phyloP scores from a whole-genome alignment of 805 yeast species.

The Candida tibetensis region DNA sequence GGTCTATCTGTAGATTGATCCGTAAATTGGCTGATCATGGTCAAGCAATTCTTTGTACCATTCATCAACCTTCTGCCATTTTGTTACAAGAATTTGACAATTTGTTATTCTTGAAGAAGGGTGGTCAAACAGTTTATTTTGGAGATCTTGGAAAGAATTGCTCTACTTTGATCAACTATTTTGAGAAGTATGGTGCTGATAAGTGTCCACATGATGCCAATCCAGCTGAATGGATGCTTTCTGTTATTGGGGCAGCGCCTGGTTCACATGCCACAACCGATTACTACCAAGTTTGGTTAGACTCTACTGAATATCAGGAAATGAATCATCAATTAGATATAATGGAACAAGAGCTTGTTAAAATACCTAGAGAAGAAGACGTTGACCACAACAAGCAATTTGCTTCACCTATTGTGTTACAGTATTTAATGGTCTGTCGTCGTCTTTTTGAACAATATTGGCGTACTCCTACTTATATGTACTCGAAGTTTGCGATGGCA shows the following conservation, averaged over 20 bases:
- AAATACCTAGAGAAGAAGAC: conserved; percentile 11
- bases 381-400: conserved; percentile 9
- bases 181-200: conserved; percentile 63
- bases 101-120: conserved; percentile 62
- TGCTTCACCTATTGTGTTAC: conserved; percentile 10
- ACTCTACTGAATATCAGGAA: conserved; percentile 16
- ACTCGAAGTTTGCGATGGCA: conserved; percentile 12
- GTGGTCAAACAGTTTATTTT: conserved; percentile 74
- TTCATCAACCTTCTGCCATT: conserved; percentile 83
- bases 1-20: conserved; percentile 54
- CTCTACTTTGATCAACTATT: conserved; percentile 56
- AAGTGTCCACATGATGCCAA: conserved; percentile 68
- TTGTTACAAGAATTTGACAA: conserved; percentile 75
- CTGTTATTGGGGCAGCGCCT: conserved; percentile 30
- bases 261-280: conserved; percentile 26
- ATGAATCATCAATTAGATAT: conserved; percentile 14
- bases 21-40: conserved; percentile 50
- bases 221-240: conserved; percentile 53
- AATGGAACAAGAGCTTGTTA: conserved; percentile 19
- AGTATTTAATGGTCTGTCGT: conserved; percentile 10
- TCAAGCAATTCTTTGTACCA: conserved; percentile 60
- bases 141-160: conserved; percentile 69
- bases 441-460: conserved; percentile 23
- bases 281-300: conserved; percentile 23
- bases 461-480: conserved; percentile 27